A percentile compares a stretch with the other conserved stretches of the same genome.
Conservation (phyloP, 371 early-diverging fungal species). For the Mortierella sp. region DNA sequence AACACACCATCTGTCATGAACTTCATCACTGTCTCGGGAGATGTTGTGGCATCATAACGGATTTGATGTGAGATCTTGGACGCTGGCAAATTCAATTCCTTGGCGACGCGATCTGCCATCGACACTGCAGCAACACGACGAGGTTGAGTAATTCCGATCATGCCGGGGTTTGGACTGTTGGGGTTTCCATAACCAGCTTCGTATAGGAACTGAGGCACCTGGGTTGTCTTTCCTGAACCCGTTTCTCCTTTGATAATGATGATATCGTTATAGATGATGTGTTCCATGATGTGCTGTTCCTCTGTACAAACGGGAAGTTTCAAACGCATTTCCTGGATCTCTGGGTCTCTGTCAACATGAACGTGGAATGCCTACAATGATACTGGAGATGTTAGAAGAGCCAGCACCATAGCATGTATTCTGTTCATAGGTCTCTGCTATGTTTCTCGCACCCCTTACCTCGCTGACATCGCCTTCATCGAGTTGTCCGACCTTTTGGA, state of each 20-base stretch:
- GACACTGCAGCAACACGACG: slow-evolving; percentile 99
- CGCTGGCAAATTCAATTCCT: slow-evolving; percentile 82
- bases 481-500: slow-evolving; percentile 28
- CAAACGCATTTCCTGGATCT: slow-evolving; percentile 79
- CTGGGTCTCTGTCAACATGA: slow-evolving; percentile 76
- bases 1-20: slow-evolving; percentile 99
- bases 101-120: slow-evolving; percentile 95
- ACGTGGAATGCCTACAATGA: slow-evolving; percentile 77
- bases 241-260: slow-evolving; percentile 97
- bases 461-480: slow-evolving; percentile 42
- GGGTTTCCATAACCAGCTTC: slow-evolving; percentile 96
- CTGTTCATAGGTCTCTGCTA: no score
- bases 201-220: slow-evolving; percentile 98
- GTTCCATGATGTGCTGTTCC: slow-evolving; percentile 97
- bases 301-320: slow-evolving; percentile 92
- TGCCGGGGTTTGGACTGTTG: slow-evolving; percentile 83
- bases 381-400: no score
- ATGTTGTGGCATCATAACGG: slow-evolving; percentile 90
- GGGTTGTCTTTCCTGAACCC: slow-evolving; percentile 98
- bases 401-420: no score
- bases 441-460: slow-evolving; percentile 11
- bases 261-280: slow-evolving; percentile 85
- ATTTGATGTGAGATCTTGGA: slow-evolving; percentile 82
- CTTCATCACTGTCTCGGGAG: slow-evolving; percentile 87
- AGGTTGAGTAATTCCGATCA: slow-evolving; percentile 98